Conservation (phyloP, 2,329 filamentous ascomycete genomes). For the Dothistroma septosporum region DNA sequence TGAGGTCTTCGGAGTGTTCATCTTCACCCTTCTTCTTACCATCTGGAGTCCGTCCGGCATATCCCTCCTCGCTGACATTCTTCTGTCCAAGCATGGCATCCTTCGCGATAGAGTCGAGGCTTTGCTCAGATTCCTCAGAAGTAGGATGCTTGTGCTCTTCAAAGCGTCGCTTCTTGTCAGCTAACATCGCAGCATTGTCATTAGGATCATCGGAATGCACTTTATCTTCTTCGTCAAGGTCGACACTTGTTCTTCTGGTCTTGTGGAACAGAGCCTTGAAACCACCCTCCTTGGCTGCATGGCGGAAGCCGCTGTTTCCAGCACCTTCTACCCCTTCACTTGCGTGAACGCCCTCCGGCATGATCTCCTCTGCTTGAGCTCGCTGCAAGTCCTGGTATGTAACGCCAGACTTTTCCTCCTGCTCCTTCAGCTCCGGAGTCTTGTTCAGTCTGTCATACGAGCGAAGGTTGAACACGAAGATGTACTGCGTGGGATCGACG, state of each 20-base stretch:
- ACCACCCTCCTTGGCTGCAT: constrained; percentile 28
- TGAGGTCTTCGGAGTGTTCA: constrained; percentile 42
- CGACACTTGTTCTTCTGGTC: constrained; percentile 31
- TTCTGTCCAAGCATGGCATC: constrained; percentile 73
- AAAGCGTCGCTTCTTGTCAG: constrained; percentile 24
- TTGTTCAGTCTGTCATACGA: constrained; percentile 90
- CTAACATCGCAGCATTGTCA: constrained; percentile 13
- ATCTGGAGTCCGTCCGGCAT: constrained; percentile 56
- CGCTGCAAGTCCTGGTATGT: constrained; percentile 82
- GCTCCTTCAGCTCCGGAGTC: constrained; percentile 66
- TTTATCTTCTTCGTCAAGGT: constrained; percentile 19
- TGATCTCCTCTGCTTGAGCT: constrained; percentile 83
- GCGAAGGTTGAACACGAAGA: constrained; percentile 91
- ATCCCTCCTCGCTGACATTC: constrained; percentile 64
- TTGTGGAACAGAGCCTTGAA: constrained; percentile 30
- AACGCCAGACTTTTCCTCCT: constrained; percentile 77
- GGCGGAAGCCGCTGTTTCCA: constrained; percentile 30
- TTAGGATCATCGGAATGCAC: constrained; percentile 19
- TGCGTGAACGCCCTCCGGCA: constrained; percentile 67
- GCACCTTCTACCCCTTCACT: constrained; percentile 29
- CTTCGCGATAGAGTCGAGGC: constrained; percentile 61
- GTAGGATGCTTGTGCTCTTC: constrained; percentile 18
- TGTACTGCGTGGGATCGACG: constrained; percentile 72
- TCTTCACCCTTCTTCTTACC: constrained; percentile 19
- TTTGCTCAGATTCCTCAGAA: constrained; percentile 31